Percentiles rank a stretch among this genome's conserved stretches.
Evolutionary conservation across 2,329 filamentous ascomycete genomes (phyloP).

Genomic region (Anisogramma anomala): DNA sequence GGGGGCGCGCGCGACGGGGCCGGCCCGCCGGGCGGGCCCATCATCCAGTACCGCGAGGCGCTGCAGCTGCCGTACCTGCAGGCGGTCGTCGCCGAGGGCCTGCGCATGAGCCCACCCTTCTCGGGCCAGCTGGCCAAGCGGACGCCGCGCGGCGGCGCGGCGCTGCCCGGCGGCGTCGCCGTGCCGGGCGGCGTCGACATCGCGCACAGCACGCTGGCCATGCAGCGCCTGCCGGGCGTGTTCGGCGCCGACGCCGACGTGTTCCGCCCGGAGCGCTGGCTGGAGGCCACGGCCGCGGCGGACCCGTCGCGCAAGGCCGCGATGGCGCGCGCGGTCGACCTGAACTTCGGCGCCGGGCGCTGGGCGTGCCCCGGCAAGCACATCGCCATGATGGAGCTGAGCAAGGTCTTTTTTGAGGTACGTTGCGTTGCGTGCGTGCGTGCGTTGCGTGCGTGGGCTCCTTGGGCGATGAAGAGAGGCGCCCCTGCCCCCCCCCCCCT

Average conservation of each 20-base stretch:
- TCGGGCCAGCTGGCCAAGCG: slow-evolving; percentile 16
- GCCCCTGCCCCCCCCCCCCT: no score
- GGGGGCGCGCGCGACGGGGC: slow-evolving; percentile 17
- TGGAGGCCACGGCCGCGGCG: slow-evolving; percentile 24
- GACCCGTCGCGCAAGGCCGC: slow-evolving; percentile 25
- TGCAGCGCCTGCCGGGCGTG: slow-evolving; percentile 47
- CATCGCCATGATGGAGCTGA: slow-evolving; percentile 9
- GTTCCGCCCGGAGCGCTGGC: slow-evolving; percentile 40
- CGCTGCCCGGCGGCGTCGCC: slow-evolving; percentile 13
- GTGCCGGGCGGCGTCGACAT: slow-evolving; percentile 13
- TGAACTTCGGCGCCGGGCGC: slow-evolving; percentile 38
- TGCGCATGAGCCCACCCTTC: slow-evolving; percentile 36
- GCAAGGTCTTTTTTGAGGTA: slow-evolving; percentile 25
- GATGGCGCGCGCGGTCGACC: slow-evolving; percentile 34
- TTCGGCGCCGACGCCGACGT: slow-evolving; percentile 38
- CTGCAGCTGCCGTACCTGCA: slow-evolving; percentile 33
- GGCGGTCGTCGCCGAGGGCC: slow-evolving; percentile 37
- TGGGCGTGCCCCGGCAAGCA: slow-evolving; percentile 11
- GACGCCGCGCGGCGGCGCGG: slow-evolving; percentile 22
- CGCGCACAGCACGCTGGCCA: slow-evolving; percentile 36
- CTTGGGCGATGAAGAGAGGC: no score
- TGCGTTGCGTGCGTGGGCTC: not conserved
- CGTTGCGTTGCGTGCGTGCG: slow-evolving; percentile 1
- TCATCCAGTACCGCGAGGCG: slow-evolving; percentile 20
- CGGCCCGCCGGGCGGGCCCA: slow-evolving; percentile 9